These are phyloP conservation scores for Ogataea chonburiensis DNA, from an alignment of 805 yeast genomes.

Conservation along the genomic window DNA sequence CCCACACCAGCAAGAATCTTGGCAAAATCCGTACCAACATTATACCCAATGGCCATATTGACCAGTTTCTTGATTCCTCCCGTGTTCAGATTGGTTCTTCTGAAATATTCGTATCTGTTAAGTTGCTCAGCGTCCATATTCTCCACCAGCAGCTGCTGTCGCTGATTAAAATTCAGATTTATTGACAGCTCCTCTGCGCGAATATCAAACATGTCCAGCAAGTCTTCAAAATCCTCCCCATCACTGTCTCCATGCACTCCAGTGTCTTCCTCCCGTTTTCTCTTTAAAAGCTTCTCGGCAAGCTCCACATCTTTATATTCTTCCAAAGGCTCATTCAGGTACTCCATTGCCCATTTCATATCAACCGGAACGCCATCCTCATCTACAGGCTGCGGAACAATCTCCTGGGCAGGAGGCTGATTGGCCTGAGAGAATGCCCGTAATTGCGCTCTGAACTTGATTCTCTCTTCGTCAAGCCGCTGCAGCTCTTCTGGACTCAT, in stretches of 20 bases:
- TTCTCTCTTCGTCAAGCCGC: constrained; percentile 12
- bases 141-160: constrained; percentile 61
- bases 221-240: constrained; percentile 32
- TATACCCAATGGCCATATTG: constrained; percentile 73
- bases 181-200: constrained; percentile 32
- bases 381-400: constrained; percentile 10
- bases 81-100: constrained; percentile 73
- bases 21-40: constrained; percentile 75
- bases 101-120: constrained; percentile 81
- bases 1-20: constrained; percentile 83
- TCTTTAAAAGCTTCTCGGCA: constrained; percentile 24
- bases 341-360: constrained; percentile 26
- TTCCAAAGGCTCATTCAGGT: constrained; percentile 26
- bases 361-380: constrained; percentile 27
- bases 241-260: constrained; percentile 28
- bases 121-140: constrained; percentile 79
- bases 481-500: constrained; percentile 13
- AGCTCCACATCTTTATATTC: constrained; percentile 21
- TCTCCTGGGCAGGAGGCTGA: constrained; percentile 2
- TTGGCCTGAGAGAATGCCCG: constrained; percentile 12
- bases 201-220: constrained; percentile 31
- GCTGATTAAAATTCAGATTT: constrained; percentile 51
- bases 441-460: constrained; percentile 7
- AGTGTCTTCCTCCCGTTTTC: constrained; percentile 31
- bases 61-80: constrained; percentile 80